Evolutionary conservation across 2,329 filamentous ascomycete genomes (phyloP).

Genomic region (Fusarium dlaminii): DNA sequence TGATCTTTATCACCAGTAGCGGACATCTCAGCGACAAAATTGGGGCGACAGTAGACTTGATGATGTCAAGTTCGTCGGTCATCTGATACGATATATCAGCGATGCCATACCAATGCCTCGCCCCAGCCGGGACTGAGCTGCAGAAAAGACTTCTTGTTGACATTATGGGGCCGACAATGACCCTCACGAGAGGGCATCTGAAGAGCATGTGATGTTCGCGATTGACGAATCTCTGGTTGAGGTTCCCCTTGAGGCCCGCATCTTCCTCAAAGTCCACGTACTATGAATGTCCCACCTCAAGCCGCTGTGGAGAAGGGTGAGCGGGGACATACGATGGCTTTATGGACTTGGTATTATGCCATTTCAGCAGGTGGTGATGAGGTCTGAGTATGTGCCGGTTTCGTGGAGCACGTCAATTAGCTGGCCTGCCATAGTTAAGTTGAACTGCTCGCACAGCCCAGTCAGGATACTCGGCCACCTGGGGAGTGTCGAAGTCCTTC

Average conservation of each 20-base stretch:
- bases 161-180: too few relatives aligned
- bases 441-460: background rate
- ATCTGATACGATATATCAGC: too few relatives aligned
- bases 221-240: background rate
- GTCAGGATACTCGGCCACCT: background rate
- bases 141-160: too few relatives aligned
- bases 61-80: too few relatives aligned
- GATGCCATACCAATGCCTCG: too few relatives aligned
- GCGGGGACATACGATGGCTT: background rate
- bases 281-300: background rate
- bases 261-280: background rate
- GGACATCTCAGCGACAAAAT: too few relatives aligned
- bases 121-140: too few relatives aligned
- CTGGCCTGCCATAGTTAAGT: background rate
- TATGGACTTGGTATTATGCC: background rate
- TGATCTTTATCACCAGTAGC: too few relatives aligned
- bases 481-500: too few relatives aligned
- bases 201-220: background rate
- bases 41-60: too few relatives aligned
- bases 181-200: too few relatives aligned
- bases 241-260: background rate
- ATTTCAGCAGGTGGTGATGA: background rate
- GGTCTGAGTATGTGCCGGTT: background rate
- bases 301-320: background rate
- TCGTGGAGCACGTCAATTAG: background rate